Evolutionary conservation across 2,329 filamentous ascomycete species (phyloP), one percentile per base, ranked within the genome.

Genomic region (Hirsutella thompsonii): DNA sequence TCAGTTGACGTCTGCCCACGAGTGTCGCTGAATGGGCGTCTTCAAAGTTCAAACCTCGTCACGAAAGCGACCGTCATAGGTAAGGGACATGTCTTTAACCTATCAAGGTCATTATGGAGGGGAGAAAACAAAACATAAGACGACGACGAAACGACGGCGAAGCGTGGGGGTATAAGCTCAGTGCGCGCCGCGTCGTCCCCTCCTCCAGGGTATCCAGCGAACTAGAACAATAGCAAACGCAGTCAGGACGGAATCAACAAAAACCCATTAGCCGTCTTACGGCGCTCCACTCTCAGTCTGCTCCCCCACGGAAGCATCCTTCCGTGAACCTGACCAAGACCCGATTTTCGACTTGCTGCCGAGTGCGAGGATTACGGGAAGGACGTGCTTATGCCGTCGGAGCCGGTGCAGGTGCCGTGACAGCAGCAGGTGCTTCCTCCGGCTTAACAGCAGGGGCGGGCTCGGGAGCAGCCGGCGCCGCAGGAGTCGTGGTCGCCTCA

Each of bases 121-220:
- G 23, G 23, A 38, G 21, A 9, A 39, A 32, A 4, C 42, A 41
- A 42, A 28, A 38, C 30, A 21, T 14, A 37, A 3, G 36, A 28
- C 20, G 14, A 18, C 23, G 20, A 20, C 36, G 19, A 14, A 26
- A 43, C 32, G 32, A 36, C 42, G 38, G 38, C 34, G 38, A 43
- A 19, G 37, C 38, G 45, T 38, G 43, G 55, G 55, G 54, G 36
- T 58, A 58, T 57, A 57, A 50, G 51, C 53, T 54, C 46, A 36
- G 36, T 47, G 50, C 47, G 46, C 42, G 40, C 39, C 19, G 39
- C 50, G 44, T 42, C 46, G 41, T 52, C 48, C 50, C 47, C 47
- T 21, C 23, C 21, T 37, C 45, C 45, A 44, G 52, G 52, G 55
- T 58, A 58, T 58, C 53, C 56, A 56, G 53, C 53, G 43, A 49